A percentile compares a stretch with the other conserved stretches of the same genome.
Evolutionary conservation across 768 basidiomycete genomes (phyloP).

Genomic region (Tylopilus plumbeoviolaceoides): DNA sequence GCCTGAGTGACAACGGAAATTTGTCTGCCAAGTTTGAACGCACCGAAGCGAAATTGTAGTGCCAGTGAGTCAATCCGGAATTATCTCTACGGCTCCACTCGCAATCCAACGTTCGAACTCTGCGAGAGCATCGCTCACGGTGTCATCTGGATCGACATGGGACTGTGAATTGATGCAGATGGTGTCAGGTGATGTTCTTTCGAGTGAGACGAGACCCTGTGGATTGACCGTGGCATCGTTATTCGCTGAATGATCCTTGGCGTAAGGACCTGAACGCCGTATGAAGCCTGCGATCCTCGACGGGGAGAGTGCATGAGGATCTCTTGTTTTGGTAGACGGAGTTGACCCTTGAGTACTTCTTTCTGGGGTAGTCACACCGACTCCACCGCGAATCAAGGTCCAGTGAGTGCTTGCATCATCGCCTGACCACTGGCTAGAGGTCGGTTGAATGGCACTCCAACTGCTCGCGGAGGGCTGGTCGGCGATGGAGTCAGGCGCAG

Average conservation of each 20-base stretch:
- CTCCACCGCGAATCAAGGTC: neutral
- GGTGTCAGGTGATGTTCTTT: neutral
- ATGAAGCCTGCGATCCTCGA: constrained; percentile 26
- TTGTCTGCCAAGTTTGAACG: neutral
- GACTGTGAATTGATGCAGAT: neutral
- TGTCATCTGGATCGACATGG: constrained; percentile 3
- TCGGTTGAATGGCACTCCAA: neutral
- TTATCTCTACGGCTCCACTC: constrained; percentile 58
- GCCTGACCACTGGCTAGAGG: constrained; percentile 6
- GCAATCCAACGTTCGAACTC: constrained; percentile 68
- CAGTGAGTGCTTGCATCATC: constrained; percentile 7
- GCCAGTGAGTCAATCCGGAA: constrained; percentile 21
- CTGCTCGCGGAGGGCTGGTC: neutral
- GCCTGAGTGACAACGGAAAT: neutral
- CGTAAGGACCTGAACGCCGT: neutral
- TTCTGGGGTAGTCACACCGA: neutral
- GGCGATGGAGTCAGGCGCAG: constrained; percentile 13
- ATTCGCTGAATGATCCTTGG: neutral
- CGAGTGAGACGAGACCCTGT: neutral
- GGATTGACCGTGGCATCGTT: neutral
- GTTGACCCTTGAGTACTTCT: neutral
- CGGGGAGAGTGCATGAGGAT: constrained; percentile 17
- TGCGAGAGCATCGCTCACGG: constrained; percentile 48
- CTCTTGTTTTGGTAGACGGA: neutral
- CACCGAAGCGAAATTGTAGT: neutral